These are phyloP conservation scores for Hanseniaspora sp. DNA, from an alignment of 1,139 yeast species.

Conservation along the genomic window DNA sequence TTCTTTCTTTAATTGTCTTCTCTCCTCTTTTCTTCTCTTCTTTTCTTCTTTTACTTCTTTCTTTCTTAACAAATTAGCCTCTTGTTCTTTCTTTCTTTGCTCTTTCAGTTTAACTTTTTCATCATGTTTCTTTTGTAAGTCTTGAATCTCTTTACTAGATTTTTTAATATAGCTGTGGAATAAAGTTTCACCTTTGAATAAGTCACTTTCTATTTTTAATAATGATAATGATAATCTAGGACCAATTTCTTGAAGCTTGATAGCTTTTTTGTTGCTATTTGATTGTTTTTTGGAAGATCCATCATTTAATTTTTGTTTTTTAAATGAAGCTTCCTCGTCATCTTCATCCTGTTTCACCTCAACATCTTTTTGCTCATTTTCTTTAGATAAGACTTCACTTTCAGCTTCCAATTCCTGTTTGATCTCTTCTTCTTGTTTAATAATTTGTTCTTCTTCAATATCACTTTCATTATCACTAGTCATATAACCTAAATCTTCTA, in stretches of 20 bases:
- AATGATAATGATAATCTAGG: slow-evolving; percentile 73
- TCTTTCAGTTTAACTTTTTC: slow-evolving; percentile 52
- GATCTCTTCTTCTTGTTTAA: slow-evolving; percentile 44
- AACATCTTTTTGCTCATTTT: slow-evolving; percentile 21
- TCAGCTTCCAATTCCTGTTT: slow-evolving; percentile 20
- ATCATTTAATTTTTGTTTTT: slow-evolving; percentile 20
- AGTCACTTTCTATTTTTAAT: slow-evolving; percentile 84
- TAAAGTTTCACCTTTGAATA: slow-evolving; percentile 74
- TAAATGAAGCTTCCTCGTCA: slow-evolving; percentile 18
- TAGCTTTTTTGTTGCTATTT: slow-evolving; percentile 60
- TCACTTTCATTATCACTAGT: slow-evolving; percentile 72
- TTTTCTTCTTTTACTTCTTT: slow-evolving; percentile 62
- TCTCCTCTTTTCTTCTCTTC: slow-evolving; percentile 59
- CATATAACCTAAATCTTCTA: slow-evolving; percentile 66
- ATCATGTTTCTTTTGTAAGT: slow-evolving; percentile 58
- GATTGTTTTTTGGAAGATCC: slow-evolving; percentile 19
- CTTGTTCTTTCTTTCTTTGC: slow-evolving; percentile 66
- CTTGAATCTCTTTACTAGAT: slow-evolving; percentile 46
- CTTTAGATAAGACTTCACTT: slow-evolving; percentile 17
- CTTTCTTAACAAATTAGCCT: slow-evolving; percentile 67
- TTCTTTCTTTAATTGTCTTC: slow-evolving; percentile 35
- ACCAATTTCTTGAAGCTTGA: slow-evolving; percentile 84
- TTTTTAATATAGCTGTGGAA: slow-evolving; percentile 66
- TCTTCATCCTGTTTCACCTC: background rate
- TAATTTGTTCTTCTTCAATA: slow-evolving; percentile 81